A percentile compares a stretch with the other conserved stretches of the same genome.
Conservation (phyloP, 495 filamentous ascomycete genomes). For the Annulohypoxylon bovei region DNA sequence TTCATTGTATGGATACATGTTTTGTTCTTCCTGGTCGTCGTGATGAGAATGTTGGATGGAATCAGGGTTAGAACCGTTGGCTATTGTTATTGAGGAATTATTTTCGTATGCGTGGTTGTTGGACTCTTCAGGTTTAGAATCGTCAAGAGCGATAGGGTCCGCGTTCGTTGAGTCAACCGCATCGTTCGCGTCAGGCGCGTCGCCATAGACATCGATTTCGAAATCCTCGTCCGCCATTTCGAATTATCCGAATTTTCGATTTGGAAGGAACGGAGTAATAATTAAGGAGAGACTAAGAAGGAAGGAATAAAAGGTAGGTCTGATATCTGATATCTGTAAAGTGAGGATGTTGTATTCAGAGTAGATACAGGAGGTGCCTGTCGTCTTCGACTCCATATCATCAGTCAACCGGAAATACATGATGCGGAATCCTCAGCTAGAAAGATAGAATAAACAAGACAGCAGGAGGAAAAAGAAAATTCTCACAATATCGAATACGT, state of each 20-base stretch:
- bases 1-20: constrained; percentile 55
- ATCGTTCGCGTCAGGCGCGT: constrained; percentile 67
- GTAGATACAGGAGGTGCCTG: constrained; percentile 49
- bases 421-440: constrained; percentile 28
- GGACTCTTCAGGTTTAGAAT: constrained; percentile 57
- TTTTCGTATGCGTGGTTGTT: constrained; percentile 50
- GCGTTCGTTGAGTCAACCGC: constrained; percentile 55
- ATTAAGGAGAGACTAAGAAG: constrained; percentile 45
- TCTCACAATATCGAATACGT: constrained; percentile 56
- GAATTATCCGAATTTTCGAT: constrained; percentile 29
- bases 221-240: constrained; percentile 93
- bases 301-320: constrained; percentile 22
- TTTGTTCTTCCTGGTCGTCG: constrained; percentile 50
- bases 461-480: constrained; percentile 49
- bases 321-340: constrained; percentile 38
- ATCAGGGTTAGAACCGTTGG: constrained; percentile 48
- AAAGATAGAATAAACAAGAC: constrained; percentile 36
- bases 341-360: constrained; percentile 50
- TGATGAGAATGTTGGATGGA: constrained; percentile 37
- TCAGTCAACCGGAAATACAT: constrained; percentile 49
- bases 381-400: constrained; percentile 46
- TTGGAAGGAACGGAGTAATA: constrained; percentile 38
- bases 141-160: constrained; percentile 53
- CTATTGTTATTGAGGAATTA: constrained; percentile 53
- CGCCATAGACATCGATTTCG: constrained; percentile 98